Evolutionary conservation across 805 yeast genomes (phyloP).

Genomic region (Kuraishia floccosa): DNA sequence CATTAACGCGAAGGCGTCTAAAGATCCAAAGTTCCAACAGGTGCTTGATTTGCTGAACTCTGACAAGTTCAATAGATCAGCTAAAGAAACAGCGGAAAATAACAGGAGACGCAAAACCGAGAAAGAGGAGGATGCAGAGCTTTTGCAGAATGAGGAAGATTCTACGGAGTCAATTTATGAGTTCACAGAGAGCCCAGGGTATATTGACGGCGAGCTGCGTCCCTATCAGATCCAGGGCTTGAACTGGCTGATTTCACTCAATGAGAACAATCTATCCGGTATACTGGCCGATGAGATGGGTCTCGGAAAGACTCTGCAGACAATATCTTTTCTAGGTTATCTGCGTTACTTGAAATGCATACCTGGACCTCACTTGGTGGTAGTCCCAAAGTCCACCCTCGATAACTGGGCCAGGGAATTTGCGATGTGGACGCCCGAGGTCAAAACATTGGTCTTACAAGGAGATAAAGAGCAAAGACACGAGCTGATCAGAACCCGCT

Average conservation of each 20-base stretch:
- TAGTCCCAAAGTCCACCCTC: constrained; percentile 72
- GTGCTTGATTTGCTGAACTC: constrained; percentile 30
- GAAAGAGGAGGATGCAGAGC: constrained; percentile 68
- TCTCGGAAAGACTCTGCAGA: constrained; percentile 70
- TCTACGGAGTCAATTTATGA: constrained; percentile 23
- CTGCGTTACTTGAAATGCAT: constrained; percentile 47
- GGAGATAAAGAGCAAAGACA: constrained; percentile 66
- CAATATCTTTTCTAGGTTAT: constrained; percentile 67
- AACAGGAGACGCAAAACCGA: constrained; percentile 60
- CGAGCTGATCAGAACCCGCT: constrained; percentile 33
- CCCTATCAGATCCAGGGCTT: constrained; percentile 74
- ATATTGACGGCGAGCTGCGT: constrained; percentile 50
- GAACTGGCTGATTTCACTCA: constrained; percentile 64
- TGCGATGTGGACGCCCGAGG: constrained; percentile 72
- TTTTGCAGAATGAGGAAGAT: constrained; percentile 32
- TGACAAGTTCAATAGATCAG: constrained; percentile 7
- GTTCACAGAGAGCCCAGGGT: constrained; percentile 39
- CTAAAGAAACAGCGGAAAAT: constrained; percentile 12
- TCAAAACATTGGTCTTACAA: constrained; percentile 55
- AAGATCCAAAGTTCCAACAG: constrained; percentile 42
- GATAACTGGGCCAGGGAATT: constrained; percentile 78
- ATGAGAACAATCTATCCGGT: constrained; percentile 61
- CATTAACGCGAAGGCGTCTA: constrained; percentile 50
- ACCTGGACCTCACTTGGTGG: constrained; percentile 64
- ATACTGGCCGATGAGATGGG: constrained; percentile 86